Evolutionary conservation across 73 alveolate genomes (phyloP).

Genomic region (Paraurostyla sp.): DNA sequence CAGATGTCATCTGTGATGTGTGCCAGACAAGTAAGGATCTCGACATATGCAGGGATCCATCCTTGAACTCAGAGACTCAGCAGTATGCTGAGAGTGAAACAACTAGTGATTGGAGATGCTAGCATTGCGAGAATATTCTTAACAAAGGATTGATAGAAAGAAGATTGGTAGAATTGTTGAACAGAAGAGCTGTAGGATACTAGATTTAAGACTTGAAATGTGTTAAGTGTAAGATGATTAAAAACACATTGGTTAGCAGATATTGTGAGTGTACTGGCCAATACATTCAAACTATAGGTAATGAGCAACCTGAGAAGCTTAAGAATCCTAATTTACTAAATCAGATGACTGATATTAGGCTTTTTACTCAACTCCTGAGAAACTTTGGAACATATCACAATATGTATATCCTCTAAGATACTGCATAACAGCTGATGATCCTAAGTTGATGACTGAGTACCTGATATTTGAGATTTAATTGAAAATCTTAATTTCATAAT

Average conservation of each 20-base stretch:
- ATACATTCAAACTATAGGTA: conserved; percentile 47
- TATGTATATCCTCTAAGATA: conserved; percentile 37
- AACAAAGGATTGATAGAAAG: conserved; percentile 75
- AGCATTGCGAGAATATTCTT: conserved; percentile 75
- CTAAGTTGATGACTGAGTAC: too few species aligned
- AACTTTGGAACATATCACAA: conserved; percentile 54
- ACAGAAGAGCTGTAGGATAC: conserved; percentile 82
- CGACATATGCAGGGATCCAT: conserved; percentile 92
- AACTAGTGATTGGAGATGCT: conserved; percentile 83
- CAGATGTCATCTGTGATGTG: conserved; percentile 88
- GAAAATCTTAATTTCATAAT: too few species aligned
- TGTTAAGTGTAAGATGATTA: conserved; percentile 88
- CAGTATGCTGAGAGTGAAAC: conserved; percentile 30
- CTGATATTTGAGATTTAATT: too few species aligned
- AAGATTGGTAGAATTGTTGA: conserved; percentile 87
- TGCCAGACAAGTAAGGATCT: conserved; percentile 84
- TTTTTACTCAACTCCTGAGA: conserved; percentile 47
- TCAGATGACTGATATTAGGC: conserved; percentile 25
- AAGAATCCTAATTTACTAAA: conserved; percentile 47
- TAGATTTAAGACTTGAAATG: conserved; percentile 92
- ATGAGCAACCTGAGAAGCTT: conserved; percentile 61
- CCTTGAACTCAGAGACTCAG: not conserved
- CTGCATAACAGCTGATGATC: conserved; percentile 33
- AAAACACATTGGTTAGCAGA: conserved; percentile 69
- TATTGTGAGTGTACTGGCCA: conserved; percentile 76